Percentiles rank a stretch among this genome's conserved stretches.
Evolutionary conservation across 78 protist species (phyloP).

Genomic region (Pelomyxa schiedti): DNA sequence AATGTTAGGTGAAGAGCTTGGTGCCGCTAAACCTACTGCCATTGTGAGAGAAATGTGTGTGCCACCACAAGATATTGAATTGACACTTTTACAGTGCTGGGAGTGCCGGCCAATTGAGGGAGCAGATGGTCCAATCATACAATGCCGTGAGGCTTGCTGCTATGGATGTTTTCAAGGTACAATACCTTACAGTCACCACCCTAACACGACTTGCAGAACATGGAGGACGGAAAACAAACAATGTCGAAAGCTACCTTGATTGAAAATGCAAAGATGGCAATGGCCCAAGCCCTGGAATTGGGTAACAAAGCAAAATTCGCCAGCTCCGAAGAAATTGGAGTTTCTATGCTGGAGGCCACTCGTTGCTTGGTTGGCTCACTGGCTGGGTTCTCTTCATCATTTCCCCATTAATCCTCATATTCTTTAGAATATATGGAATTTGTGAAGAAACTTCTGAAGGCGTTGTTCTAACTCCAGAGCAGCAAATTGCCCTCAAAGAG

Average conservation of each 20-base stretch:
- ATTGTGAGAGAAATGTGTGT: too few species aligned
- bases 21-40: not conserved
- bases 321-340: constrained; percentile 11
- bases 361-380: constrained; percentile 24
- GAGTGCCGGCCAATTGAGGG: not conserved
- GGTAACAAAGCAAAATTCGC: constrained; percentile 2
- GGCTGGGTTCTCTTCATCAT: constrained; percentile 12
- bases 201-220: too few species aligned
- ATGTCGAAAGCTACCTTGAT: too few species aligned
- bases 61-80: too few species aligned
- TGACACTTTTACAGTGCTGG: too few species aligned
- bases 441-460: constrained; percentile 20
- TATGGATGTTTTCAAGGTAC: too few species aligned
- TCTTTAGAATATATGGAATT: too few species aligned
- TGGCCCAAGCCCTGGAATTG: constrained; percentile 13
- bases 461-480: constrained; percentile 9
- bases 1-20: constrained; percentile 24
- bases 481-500: not conserved
- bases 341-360: constrained; percentile 16
- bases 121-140: not conserved
- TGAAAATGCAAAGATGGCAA: constrained; percentile 28
- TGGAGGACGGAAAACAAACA: too few species aligned
- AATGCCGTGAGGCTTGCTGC: too few species aligned
- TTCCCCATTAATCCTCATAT: too few species aligned
- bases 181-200: too few species aligned